These are phyloP conservation scores for Pythium scleroteichum DNA, from an alignment of 352 stramenopile genomes.

Conservation along the genomic window DNA sequence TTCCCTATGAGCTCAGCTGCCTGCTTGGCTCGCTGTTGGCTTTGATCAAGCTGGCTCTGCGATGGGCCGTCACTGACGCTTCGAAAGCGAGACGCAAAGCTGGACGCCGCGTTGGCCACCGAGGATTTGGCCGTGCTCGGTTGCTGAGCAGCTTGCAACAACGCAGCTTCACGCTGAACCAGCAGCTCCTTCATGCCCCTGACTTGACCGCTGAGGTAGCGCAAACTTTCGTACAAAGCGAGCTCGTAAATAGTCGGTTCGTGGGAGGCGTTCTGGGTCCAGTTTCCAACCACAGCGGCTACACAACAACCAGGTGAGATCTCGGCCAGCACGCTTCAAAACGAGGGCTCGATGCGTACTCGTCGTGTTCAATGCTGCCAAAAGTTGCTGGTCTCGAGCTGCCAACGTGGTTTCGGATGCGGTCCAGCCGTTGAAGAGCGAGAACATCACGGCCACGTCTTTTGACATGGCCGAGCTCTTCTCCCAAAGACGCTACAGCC, in stretches of 20 bases:
- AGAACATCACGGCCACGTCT: conserved; percentile 48
- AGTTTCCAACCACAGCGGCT: conserved; percentile 44
- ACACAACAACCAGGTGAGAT: background rate
- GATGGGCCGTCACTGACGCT: conserved; percentile 27
- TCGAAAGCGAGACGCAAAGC: conserved; percentile 44
- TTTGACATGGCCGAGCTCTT: conserved; percentile 55
- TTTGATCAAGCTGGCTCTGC: conserved; percentile 36
- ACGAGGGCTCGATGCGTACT: conserved; percentile 32
- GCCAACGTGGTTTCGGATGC: conserved; percentile 33
- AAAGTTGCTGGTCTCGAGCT: conserved; percentile 34
- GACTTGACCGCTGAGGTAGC: conserved; percentile 61
- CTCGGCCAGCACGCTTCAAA: background rate
- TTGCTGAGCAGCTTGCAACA: conserved; percentile 21
- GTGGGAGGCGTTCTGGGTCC: conserved; percentile 49
- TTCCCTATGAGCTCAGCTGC: conserved; percentile 48
- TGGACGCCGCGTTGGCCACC: conserved; percentile 40
- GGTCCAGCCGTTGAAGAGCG: conserved; percentile 62
- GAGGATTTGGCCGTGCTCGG: conserved; percentile 19
- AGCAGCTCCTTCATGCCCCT: conserved; percentile 68
- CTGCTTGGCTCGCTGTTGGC: conserved; percentile 43
- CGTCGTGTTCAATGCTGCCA: conserved; percentile 43
- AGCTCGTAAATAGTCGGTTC: conserved; percentile 69
- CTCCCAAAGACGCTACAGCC: conserved; percentile 47
- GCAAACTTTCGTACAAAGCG: conserved; percentile 61
- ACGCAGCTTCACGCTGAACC: conserved; percentile 39